These are phyloP conservation scores for Chrysanthemum lavandulifolium DNA, from an alignment of 129 eudicot genomes.

Conservation along the genomic window DNA sequence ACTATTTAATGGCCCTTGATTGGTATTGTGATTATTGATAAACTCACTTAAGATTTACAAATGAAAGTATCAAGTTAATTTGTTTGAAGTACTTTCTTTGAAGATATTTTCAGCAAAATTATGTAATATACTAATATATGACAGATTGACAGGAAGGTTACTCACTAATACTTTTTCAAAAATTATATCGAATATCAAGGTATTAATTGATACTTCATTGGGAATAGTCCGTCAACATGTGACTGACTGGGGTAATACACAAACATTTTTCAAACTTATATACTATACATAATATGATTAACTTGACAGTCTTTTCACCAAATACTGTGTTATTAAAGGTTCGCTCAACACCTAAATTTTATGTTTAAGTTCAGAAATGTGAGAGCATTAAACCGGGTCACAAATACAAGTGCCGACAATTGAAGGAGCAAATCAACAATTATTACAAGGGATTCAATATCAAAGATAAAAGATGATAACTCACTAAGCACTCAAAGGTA, in stretches of 20 bases:
- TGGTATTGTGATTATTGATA: too few relatives aligned
- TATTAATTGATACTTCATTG: slow-evolving; percentile 2
- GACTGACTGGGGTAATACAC: slow-evolving; percentile 6
- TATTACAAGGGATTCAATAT: neutral
- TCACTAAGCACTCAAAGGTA: neutral
- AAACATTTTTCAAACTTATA: neutral
- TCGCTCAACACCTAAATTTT: neutral
- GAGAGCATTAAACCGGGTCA: slow-evolving; percentile 13
- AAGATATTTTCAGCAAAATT: too few relatives aligned
- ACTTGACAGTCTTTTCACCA: neutral
- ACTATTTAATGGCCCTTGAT: too few relatives aligned
- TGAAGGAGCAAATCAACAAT: neutral
- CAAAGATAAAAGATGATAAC: neutral
- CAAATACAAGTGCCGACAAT: slow-evolving; percentile 1
- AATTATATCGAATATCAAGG: too few relatives aligned
- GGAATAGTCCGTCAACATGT: neutral
- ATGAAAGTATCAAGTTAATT: too few relatives aligned
- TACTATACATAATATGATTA: neutral
- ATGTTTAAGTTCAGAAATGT: neutral
- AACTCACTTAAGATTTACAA: too few relatives aligned
- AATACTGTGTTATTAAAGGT: neutral
- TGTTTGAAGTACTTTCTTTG: too few relatives aligned
- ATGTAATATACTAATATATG: too few relatives aligned
- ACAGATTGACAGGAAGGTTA: too few relatives aligned
- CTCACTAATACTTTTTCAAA: too few relatives aligned